Percentiles rank a stretch among this genome's conserved stretches.
phyloP scores from a whole-genome alignment of 345 rosid species.

The Brassica nigra region DNA sequence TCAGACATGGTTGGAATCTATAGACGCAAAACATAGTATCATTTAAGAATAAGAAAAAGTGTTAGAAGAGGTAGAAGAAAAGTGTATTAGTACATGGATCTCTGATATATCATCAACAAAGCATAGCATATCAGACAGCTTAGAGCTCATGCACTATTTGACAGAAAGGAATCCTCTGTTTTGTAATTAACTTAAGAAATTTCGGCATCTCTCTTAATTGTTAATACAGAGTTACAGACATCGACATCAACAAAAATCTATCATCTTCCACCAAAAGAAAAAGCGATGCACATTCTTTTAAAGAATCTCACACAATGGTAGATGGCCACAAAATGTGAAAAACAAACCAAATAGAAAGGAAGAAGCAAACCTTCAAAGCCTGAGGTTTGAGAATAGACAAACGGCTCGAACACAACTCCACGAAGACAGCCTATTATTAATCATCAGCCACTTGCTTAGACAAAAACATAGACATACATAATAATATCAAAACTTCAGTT shows the following conservation, averaged over 20 bases:
- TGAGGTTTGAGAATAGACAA: slow-evolving; percentile 74
- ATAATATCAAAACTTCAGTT: slow-evolving; percentile 7
- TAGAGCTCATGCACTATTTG: no score
- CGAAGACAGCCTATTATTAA: slow-evolving; percentile 70
- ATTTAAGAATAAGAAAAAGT: slow-evolving; percentile 9
- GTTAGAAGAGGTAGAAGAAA: not conserved
- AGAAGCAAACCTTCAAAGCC: slow-evolving; percentile 57
- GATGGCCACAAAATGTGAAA: not conserved
- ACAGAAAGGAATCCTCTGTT: no score
- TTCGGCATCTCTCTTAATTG: no score
- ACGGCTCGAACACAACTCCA: slow-evolving; percentile 90
- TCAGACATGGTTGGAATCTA: slow-evolving; percentile 88
- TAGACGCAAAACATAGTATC: slow-evolving; percentile 5
- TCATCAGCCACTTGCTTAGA: slow-evolving; percentile 8
- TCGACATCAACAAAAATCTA: not conserved
- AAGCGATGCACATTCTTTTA: no score
- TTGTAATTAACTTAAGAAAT: no score
- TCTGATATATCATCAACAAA: slow-evolving; percentile 23
- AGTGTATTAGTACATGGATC: not conserved
- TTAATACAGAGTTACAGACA: not conserved
- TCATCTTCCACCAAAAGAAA: not conserved
- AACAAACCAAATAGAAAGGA: not conserved
- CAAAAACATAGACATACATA: not conserved
- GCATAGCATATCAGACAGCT: no score
- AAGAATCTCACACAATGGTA: no score